Evolutionary conservation across 352 stramenopile species (phyloP), one percentile per base, ranked within the genome.

Genomic region (Phytophthora megakarya): DNA sequence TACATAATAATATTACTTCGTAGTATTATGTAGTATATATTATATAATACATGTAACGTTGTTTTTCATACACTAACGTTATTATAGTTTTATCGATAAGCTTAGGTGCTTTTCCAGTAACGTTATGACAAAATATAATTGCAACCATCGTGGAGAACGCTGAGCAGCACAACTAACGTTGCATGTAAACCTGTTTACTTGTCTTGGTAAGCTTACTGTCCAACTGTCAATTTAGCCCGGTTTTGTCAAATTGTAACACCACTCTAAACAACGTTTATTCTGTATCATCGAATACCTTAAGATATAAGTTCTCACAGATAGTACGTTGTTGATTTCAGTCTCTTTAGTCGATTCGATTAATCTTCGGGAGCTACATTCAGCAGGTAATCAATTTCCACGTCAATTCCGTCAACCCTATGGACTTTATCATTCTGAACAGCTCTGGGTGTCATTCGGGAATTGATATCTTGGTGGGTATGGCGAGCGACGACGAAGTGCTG

Each of bases 401-500:
- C 28, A 3, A 10, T 7, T 48, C 35, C 23, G n/a, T 57, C 3
- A 57, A 47, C 23, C 12, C 22, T 19, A 57, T 25, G 48, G 19
- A 23, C 8, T 25, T 22, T 44, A n/a, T n/a, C 39, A 44, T 6
- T 44, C 26, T 19, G 11, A 5, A 39, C 18, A 9, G 18, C 22
- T 35, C 4, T 35, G 30, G 23, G 4, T 11, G 38, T 66, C 30
- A 43, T 52, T 53, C 51, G 26, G 9, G 26, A 32, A 32, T 32
- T 35, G 13, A 61, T 45, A 53, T 35, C 44, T 53, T 54, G 8
- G 30, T 35, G 30, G 22, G 8, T 5, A 40, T 55, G 42, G 11
- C 33, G 7, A 54, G 37, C 22, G 54, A 70, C 10, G 47, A 70
- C 45, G 46, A 56, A 21, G 11, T 22, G 2, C 16, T 51, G 8